These are phyloP conservation scores for Colletotrichum spaethianum DNA, from an alignment of 2,329 filamentous ascomycete genomes.

Conservation along the genomic window DNA sequence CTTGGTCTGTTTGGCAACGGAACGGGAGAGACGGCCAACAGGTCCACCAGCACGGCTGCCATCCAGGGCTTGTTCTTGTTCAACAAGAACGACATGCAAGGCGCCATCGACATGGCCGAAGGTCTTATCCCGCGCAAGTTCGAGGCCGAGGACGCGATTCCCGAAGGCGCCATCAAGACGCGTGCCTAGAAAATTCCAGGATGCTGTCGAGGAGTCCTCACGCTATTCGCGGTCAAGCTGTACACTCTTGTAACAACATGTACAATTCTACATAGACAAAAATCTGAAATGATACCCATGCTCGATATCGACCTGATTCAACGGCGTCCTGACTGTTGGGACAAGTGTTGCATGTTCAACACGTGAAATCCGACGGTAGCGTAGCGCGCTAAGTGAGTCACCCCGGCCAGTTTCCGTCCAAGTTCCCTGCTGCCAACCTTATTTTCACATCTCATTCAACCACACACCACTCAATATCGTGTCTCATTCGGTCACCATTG, in stretches of 20 bases:
- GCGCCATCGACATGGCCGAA: constrained; percentile 86
- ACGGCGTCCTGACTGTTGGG: neutral
- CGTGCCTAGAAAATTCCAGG: constrained; percentile 48
- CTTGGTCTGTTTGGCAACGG: constrained; percentile 78
- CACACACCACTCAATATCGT: neutral
- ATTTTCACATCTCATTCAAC: neutral
- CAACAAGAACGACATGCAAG: constrained; percentile 91
- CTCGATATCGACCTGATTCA: neutral
- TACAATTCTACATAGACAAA: constrained; percentile 17
- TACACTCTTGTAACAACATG: constrained; percentile 25
- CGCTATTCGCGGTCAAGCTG: neutral
- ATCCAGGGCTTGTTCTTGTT: constrained; percentile 96
- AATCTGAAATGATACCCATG: constrained; percentile 19
- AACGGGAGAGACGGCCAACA: constrained; percentile 61
- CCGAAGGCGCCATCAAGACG: constrained; percentile 58
- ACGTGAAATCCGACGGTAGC: neutral
- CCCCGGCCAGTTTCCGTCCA: neutral
- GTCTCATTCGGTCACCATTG: too few relatives aligned
- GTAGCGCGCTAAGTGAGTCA: neutral
- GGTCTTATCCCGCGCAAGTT: constrained; percentile 72
- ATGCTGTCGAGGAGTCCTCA: neutral
- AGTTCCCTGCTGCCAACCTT: neutral
- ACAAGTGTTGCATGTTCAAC: neutral
- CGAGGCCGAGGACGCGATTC: constrained; percentile 60
- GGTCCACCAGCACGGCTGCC: constrained; percentile 85